Base-by-base conservation (phyloP, 1,139 yeast species). In the Taiozyma sp. region DNA sequence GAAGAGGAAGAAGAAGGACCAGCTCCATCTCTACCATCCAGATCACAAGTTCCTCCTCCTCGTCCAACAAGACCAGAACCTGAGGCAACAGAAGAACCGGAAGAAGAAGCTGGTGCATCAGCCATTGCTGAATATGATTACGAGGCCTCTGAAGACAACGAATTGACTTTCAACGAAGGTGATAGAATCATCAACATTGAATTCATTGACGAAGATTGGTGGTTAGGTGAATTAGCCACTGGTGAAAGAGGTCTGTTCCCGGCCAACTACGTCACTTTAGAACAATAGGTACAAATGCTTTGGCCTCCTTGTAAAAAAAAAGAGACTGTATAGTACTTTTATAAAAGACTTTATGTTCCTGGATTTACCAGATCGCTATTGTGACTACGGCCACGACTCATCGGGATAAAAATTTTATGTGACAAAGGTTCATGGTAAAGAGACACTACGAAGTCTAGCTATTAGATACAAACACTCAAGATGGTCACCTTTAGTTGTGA, bases 191-290 rank as follows among this genome's bases (percentile, higher is more conserved):
- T 83, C 23, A 88, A 90, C 55, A 87, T 93, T 56, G 96, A 90
- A 59, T 87, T 89, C 68, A 87, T 88, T 16, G 97, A 91, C 61
- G 96, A 89, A 48, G 97, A 90, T 65, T 93, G 99, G 99, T 93
- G 98, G 98, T 76, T 86, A 53, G 99, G 99, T 47, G 83, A 83
- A 60, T 71, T 81, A 53, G 71, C 65, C 55, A 70, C 83, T 43
- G 97, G 96, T 44, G 87, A 83, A 58, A 76, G 80, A 57, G 96
- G 96, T 51, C 75, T 93, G 52, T 91, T 93, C 83, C 99, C 99
- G 46, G 84, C 96, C 44, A 90, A 88, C 70, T 91, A 87, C 65
- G 98, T 93, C 47, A 66, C 74, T 23, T 64, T 82, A 52, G 65
- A 57, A 49, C 51, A 52, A 45, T 51, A 41, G 44, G 23, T 13